phyloP scores from a whole-genome alignment of 73 alveolate species.

The Paraurostyla sp. region DNA sequence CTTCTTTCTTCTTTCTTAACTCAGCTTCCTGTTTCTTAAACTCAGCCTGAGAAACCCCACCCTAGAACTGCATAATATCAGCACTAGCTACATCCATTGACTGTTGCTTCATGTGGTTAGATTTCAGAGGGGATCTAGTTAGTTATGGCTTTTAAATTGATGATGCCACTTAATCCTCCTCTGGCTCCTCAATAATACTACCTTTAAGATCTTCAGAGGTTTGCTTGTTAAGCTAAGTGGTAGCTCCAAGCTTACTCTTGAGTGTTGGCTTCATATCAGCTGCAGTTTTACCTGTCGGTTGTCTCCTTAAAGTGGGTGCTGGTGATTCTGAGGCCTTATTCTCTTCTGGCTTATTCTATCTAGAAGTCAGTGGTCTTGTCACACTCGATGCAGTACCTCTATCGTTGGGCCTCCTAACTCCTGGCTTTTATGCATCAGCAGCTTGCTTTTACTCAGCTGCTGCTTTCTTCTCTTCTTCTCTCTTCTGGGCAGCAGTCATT shows the following conservation, averaged over 20 bases:
- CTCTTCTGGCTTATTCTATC: conserved; percentile 28
- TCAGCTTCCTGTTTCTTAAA: conserved; percentile 62
- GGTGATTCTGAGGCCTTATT: background rate
- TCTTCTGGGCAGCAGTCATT: background rate
- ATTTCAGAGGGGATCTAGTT: too few relatives aligned
- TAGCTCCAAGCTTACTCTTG: too few relatives aligned
- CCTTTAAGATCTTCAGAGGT: too few relatives aligned
- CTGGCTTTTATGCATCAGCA: background rate
- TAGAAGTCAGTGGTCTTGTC: conserved; percentile 21
- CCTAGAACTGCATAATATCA: background rate
- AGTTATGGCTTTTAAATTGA: too few relatives aligned
- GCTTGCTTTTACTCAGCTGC: background rate
- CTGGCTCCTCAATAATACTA: too few relatives aligned
- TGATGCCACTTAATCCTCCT: too few relatives aligned
- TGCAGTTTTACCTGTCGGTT: background rate
- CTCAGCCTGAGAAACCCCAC: conserved; percentile 42
- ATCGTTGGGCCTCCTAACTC: background rate
- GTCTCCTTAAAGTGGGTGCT: conserved; percentile 6
- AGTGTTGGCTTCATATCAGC: too few relatives aligned
- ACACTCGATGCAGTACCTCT: background rate
- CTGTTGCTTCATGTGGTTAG: too few relatives aligned
- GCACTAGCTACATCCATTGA: background rate
- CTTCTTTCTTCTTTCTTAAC: conserved; percentile 59
- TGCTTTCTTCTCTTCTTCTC: background rate
- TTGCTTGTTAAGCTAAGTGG: too few relatives aligned